Conservation (phyloP, 225 moss, liverwort and hornwort species). For the Bryum argenteum region DNA sequence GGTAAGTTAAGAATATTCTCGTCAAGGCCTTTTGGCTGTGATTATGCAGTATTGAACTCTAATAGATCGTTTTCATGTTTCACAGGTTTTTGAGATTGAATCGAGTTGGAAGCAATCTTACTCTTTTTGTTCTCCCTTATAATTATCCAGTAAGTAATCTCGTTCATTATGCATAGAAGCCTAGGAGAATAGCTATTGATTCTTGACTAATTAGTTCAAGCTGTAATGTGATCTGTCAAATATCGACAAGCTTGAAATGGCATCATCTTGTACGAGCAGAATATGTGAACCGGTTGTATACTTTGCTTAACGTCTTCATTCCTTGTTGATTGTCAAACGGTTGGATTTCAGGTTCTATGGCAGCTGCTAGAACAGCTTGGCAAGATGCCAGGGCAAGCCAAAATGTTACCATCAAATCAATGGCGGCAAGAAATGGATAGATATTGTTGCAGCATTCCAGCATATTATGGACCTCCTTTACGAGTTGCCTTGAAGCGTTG, state of each 20-base stretch:
- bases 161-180: constrained; percentile 9
- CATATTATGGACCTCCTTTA: constrained; percentile 84
- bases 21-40: constrained; percentile 8
- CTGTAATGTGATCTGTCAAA: constrained; percentile 1
- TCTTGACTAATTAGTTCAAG: neutral
- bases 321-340: constrained; percentile 3
- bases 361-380: constrained; percentile 82
- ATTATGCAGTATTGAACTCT: no score
- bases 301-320: no score
- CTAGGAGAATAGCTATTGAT: neutral
- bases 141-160: constrained; percentile 83
- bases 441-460: constrained; percentile 92
- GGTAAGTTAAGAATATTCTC: constrained; percentile 51
- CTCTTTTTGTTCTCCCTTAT: constrained; percentile 92
- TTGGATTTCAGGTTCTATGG: constrained; percentile 74
- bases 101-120: constrained; percentile 79
- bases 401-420: constrained; percentile 87
- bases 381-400: constrained; percentile 78
- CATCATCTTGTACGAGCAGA: neutral
- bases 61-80: neutral
- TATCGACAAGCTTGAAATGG: constrained; percentile 10
- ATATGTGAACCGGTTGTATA: neutral
- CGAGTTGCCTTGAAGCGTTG: constrained; percentile 87
- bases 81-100: constrained; percentile 87
- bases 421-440: constrained; percentile 99